Evolutionary conservation across 1,284 basidiomycete species (phyloP), one percentile per base, ranked within the genome.

Genomic region (Ceratobasidium sp.): DNA sequence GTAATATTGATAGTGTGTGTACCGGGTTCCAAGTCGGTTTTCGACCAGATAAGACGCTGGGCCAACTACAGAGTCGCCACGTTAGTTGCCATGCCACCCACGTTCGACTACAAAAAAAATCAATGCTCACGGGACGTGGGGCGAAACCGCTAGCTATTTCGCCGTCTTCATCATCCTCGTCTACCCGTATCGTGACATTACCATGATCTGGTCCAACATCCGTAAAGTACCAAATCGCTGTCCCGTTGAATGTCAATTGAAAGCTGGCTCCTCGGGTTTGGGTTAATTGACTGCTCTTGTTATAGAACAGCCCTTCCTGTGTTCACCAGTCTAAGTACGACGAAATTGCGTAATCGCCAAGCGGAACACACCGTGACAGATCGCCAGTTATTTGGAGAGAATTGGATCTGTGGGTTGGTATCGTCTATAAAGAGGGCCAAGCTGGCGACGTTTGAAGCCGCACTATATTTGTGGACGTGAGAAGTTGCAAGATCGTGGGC

Each of bases 1-100:
- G 66, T 59, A 44, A 70, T 70, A 12, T 70, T 70, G 54, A 70
- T 58, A 3, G 66, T 70, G 33, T 70, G 66, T 14, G 66, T 70
- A 12, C 66, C 66, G 4, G 54, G 25, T 14, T 40, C 28, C 1
- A 70, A 18, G 8, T 59, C 40, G 1, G 54, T 59, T 23, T 59
- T 70, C 9, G 25, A 42, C 66, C 66, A 70, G 9, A 70, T 42
- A 9, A 70, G 54, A 2, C 54, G 53, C 44, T 70, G 66, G 33
- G 28, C 53, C 21, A 70, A 49, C 66, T 70, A 40, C 3, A 6
- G 56, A 38, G 16, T 25, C n/a, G 36, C 23, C 46, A 38, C 25
- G 61, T 49, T 33, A 56, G 28, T 67, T 40, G 54, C 11, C 12
- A 11, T 44, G 46, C 16, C 3, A 12, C 7, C 28, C 14, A 38